Percentiles rank a stretch among this genome's conserved stretches.
phyloP scores from a whole-genome alignment of 1,284 basidiomycete species.

The Clitocybe nebularis region DNA sequence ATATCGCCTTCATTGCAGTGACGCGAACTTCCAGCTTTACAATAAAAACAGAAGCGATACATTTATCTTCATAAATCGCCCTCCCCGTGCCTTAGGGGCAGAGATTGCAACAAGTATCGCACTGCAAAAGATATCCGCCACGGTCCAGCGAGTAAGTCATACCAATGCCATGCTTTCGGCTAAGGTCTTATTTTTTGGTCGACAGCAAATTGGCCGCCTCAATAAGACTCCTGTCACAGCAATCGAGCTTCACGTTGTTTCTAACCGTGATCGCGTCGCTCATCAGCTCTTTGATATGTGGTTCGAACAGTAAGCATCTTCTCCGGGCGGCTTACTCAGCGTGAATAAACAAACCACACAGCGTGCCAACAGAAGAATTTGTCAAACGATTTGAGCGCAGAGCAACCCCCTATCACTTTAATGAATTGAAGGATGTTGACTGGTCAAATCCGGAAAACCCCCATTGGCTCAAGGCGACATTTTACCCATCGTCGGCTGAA shows the following conservation, averaged over 20 bases:
- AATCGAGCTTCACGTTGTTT: slow-evolving; percentile 64
- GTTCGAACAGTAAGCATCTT: slow-evolving; percentile 53
- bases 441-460: slow-evolving; percentile 36
- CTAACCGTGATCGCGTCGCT: slow-evolving; percentile 59
- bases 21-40: slow-evolving; percentile 53
- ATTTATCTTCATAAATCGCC: slow-evolving; percentile 53
- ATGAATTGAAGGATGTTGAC: slow-evolving; percentile 37
- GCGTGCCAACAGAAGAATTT: slow-evolving; percentile 53
- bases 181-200: background rate
- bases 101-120: slow-evolving; percentile 58
- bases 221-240: slow-evolving; percentile 45
- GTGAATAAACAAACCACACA: slow-evolving; percentile 18
- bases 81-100: slow-evolving; percentile 38
- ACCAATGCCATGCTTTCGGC: background rate
- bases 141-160: slow-evolving; percentile 43
- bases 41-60: slow-evolving; percentile 48
- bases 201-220: slow-evolving; percentile 56
- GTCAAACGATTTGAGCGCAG: slow-evolving; percentile 47
- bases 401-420: slow-evolving; percentile 38
- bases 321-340: background rate
- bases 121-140: slow-evolving; percentile 52
- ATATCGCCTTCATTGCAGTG: slow-evolving; percentile 51
- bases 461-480: slow-evolving; percentile 24
- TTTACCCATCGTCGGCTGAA: slow-evolving; percentile 21
- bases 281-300: slow-evolving; percentile 64